These are phyloP conservation scores for Amaranthus cruentus DNA, from an alignment of 148 eudicot species.

Conservation along the genomic window DNA sequence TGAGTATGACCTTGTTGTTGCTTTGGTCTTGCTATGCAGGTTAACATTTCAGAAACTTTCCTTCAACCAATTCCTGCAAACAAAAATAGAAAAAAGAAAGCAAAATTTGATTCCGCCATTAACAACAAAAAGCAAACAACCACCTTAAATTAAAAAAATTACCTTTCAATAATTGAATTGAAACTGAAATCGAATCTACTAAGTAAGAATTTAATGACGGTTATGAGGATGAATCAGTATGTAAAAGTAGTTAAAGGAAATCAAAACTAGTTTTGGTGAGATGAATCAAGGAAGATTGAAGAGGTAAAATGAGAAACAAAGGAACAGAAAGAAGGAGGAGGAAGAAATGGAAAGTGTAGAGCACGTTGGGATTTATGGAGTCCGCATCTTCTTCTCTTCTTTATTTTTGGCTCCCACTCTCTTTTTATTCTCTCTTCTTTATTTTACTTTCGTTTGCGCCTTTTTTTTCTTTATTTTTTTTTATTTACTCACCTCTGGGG, in stretches of 20 bases:
- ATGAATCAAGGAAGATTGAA: neutral
- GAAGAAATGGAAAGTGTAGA: constrained; percentile 17
- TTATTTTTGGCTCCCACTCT: constrained; percentile 13
- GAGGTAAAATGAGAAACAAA: too few species aligned
- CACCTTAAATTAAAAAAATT: neutral
- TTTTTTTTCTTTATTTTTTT: neutral
- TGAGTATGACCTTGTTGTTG: constrained; percentile 28
- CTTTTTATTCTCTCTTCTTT: neutral
- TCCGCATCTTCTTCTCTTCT: neutral
- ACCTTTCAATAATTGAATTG: neutral
- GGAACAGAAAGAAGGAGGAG: neutral
- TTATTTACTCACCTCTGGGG: too few species aligned
- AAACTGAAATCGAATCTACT: neutral
- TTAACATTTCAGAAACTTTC: constrained; percentile 45
- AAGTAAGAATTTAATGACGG: neutral
- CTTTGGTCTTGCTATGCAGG: constrained; percentile 83
- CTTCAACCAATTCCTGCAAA: neutral
- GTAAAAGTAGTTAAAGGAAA: neutral
- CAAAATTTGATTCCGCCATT: neutral
- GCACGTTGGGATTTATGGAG: constrained; percentile 16
- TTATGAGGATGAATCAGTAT: neutral
- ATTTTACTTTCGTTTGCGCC: neutral
- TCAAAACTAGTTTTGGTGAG: neutral
- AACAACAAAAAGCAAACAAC: neutral
- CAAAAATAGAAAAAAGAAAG: neutral